These are phyloP conservation scores for Paecilomyces formosus DNA, from an alignment of 2,329 filamentous ascomycete genomes.

Conservation along the genomic window DNA sequence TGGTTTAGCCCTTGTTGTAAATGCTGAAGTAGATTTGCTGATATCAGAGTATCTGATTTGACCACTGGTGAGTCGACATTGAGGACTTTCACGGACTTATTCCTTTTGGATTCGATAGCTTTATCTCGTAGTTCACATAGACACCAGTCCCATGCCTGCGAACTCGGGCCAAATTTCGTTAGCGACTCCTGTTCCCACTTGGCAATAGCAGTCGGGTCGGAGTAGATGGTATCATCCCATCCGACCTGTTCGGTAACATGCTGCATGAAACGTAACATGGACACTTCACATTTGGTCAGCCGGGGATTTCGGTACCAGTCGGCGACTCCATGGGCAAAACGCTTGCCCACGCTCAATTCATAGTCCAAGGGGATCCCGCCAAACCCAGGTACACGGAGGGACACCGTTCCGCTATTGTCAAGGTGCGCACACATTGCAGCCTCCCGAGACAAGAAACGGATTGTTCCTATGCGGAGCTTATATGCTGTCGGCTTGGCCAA, in stretches of 20 bases:
- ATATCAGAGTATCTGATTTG: not conserved
- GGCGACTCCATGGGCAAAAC: not conserved
- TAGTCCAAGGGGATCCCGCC: not conserved
- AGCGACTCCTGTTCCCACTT: not conserved
- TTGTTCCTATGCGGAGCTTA: too few relatives aligned
- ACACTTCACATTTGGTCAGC: not conserved
- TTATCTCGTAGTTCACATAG: not conserved
- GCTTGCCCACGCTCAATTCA: not conserved
- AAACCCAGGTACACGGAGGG: not conserved
- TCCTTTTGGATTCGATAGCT: not conserved
- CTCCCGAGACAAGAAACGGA: too few relatives aligned
- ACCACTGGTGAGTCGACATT: not conserved
- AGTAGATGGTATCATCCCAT: not conserved
- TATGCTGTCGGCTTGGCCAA: too few relatives aligned
- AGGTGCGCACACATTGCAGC: not conserved
- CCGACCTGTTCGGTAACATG: not conserved
- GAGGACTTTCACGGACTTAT: not conserved
- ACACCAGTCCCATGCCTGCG: not conserved
- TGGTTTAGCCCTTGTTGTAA: not conserved
- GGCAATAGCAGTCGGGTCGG: not conserved
- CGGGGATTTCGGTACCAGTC: not conserved
- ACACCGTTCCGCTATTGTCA: not conserved
- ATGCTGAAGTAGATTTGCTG: not conserved
- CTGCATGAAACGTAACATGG: not conserved
- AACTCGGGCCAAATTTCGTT: not conserved